Percentiles rank a stretch among this genome's conserved stretches.
These are phyloP conservation scores for Fonsecaea multimorphosa DNA, from an alignment of 2,329 filamentous ascomycete genomes.

Conservation along the genomic window DNA sequence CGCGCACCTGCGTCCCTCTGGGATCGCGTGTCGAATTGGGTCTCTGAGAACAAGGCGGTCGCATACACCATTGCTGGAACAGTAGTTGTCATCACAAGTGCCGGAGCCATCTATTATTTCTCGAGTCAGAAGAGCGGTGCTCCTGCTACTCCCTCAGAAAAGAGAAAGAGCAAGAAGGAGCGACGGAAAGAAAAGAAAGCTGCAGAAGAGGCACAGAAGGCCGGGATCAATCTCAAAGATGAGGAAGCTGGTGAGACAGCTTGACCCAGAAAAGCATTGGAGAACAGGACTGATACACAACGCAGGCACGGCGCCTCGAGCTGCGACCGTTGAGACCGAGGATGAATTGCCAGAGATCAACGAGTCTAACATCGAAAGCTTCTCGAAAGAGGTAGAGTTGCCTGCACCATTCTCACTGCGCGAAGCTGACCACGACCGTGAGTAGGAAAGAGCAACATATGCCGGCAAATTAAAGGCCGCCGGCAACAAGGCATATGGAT, in stretches of 20 bases:
- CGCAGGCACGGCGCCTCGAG: slow-evolving; percentile 30
- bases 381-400: slow-evolving; percentile 54
- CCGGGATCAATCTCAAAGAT: slow-evolving; percentile 43
- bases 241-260: slow-evolving; percentile 42
- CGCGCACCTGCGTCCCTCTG: slow-evolving; percentile 71
- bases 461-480: slow-evolving; percentile 91
- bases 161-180: slow-evolving; percentile 88
- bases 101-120: slow-evolving; percentile 92
- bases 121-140: slow-evolving; percentile 55
- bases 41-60: slow-evolving; percentile 90
- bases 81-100: slow-evolving; percentile 86
- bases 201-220: slow-evolving; percentile 57
- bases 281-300: slow-evolving; percentile 12
- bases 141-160: slow-evolving; percentile 50
- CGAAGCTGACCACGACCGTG: slow-evolving; percentile 16
- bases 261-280: not conserved
- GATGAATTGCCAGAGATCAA: slow-evolving; percentile 73
- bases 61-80: slow-evolving; percentile 97
- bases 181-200: slow-evolving; percentile 84
- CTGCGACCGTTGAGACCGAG: slow-evolving; percentile 48
- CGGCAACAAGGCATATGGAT: slow-evolving; percentile 94
- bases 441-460: slow-evolving; percentile 79
- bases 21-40: slow-evolving; percentile 91
- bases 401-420: slow-evolving; percentile 9
- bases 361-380: slow-evolving; percentile 54